A percentile compares a stretch with the other conserved stretches of the same genome.
phyloP scores from a whole-genome alignment of 352 stramenopile genomes.

The Pythium rhizo-oryzae region DNA sequence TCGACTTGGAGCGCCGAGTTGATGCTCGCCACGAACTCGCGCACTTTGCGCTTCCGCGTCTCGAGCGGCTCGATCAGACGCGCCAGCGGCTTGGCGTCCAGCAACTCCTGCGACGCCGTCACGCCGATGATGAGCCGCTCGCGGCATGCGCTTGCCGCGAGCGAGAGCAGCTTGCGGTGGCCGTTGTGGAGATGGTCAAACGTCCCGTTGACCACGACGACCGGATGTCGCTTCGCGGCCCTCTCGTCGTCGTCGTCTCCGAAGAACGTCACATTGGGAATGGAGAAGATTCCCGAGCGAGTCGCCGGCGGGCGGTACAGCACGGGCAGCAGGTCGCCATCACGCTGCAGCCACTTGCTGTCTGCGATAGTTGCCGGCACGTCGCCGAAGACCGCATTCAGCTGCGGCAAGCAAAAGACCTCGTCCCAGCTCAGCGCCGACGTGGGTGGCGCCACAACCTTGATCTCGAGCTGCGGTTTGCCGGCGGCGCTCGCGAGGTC shows the following conservation, averaged over 20 bases:
- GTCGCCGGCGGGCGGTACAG: conserved; percentile 63
- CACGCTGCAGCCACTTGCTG: conserved; percentile 35
- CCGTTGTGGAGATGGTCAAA: conserved; percentile 92
- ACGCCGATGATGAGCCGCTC: conserved; percentile 71
- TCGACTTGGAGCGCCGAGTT: conserved; percentile 59
- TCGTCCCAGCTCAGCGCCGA: conserved; percentile 51
- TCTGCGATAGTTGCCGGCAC: conserved; percentile 44
- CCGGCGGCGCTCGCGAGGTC: conserved; percentile 53
- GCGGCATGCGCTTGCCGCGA: conserved; percentile 61
- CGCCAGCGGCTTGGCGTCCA: conserved; percentile 26
- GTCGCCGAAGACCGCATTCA: conserved; percentile 71
- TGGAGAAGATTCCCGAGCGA: conserved; percentile 45
- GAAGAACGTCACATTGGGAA: conserved; percentile 60
- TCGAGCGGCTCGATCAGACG: conserved; percentile 65
- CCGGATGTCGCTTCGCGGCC: not conserved
- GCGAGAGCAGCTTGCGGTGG: conserved; percentile 87
- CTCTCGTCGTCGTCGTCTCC: conserved; percentile 26
- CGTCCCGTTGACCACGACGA: conserved; percentile 57
- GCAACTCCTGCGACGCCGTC: conserved; percentile 6
- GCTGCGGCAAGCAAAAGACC: conserved; percentile 52
- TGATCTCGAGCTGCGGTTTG: conserved; percentile 64
- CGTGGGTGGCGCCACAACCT: not conserved
- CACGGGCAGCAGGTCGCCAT: conserved; percentile 58
- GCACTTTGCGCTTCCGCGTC: conserved; percentile 55
- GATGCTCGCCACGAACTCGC: conserved; percentile 58